These are phyloP conservation scores for Coemansia sp. DNA, from an alignment of 192 early-diverging fungal species.

Conservation along the genomic window DNA sequence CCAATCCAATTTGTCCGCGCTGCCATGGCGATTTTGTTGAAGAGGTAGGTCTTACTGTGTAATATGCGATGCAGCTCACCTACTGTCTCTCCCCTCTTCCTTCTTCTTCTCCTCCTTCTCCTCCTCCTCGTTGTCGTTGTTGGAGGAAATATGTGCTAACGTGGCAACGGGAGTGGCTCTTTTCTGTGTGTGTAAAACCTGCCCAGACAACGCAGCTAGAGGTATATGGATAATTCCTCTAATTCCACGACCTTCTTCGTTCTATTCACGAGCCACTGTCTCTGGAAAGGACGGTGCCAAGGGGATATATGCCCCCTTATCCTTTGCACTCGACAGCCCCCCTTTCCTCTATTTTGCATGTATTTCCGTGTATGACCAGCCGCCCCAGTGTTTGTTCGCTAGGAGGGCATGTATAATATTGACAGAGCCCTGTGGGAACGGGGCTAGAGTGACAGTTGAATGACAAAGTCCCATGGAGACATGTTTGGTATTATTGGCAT, in stretches of 20 bases:
- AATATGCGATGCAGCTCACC: background rate
- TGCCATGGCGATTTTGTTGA: slow-evolving; percentile 86
- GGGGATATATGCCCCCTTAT: background rate
- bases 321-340: background rate
- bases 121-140: no score
- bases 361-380: background rate
- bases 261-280: background rate
- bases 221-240: background rate
- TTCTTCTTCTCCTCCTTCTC: no score
- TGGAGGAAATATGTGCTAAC: background rate
- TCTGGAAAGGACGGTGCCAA: no score
- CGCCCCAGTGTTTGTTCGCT: background rate
- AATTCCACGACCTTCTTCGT: background rate
- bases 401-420: background rate
- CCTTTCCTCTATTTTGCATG: background rate
- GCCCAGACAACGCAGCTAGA: background rate
- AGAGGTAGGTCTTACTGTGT: slow-evolving; percentile 59
- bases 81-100: background rate
- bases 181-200: background rate
- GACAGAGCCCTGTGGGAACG: background rate
- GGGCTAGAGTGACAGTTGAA: background rate
- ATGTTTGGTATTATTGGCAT: background rate
- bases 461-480: background rate
- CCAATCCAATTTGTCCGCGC: slow-evolving; percentile 75
- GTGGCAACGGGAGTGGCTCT: background rate